Conservation (phyloP, 2,329 filamentous ascomycete genomes). For the Ophioceras dolichostomum region DNA sequence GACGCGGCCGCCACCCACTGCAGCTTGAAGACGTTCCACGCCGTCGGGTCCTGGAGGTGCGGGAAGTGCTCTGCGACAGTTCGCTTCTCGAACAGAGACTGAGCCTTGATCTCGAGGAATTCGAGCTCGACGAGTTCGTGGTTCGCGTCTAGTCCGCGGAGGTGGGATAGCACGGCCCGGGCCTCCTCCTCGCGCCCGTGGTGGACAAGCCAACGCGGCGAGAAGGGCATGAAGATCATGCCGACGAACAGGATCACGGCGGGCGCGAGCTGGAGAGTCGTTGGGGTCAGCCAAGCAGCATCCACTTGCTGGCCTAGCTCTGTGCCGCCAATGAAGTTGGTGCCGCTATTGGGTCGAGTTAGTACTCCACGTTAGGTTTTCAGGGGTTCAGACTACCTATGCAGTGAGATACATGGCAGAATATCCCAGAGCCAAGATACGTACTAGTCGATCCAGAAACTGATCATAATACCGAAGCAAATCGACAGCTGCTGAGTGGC, state of each 20-base stretch:
- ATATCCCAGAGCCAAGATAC: no score
- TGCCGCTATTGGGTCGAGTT: no score
- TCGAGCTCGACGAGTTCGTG: slow-evolving; percentile 63
- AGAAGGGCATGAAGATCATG: slow-evolving; percentile 73
- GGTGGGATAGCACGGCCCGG: slow-evolving; percentile 44
- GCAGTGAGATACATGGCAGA: no score
- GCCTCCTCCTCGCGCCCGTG: slow-evolving; percentile 59
- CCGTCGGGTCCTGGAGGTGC: slow-evolving; percentile 44
- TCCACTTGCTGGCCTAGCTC: slow-evolving; percentile 38
- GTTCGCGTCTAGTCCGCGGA: slow-evolving; percentile 48
- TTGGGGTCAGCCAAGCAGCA: slow-evolving; percentile 62
- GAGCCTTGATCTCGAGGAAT: slow-evolving; percentile 73
- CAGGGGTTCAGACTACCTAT: no score
- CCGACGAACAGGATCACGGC: slow-evolving; percentile 54
- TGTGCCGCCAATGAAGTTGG: slow-evolving; percentile 52
- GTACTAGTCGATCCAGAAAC: slow-evolving; percentile 50
- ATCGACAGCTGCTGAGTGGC: slow-evolving; percentile 40
- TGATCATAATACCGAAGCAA: slow-evolving; percentile 51
- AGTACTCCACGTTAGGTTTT: no score
- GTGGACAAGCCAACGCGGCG: slow-evolving; percentile 63
- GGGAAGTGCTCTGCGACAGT: slow-evolving; percentile 57
- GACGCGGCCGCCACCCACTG: slow-evolving; percentile 56
- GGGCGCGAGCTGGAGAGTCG: slow-evolving; percentile 58
- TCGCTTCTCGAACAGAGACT: slow-evolving; percentile 66
- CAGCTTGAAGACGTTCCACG: slow-evolving; percentile 52